Conservation (phyloP, 1,139 yeast species). For the Suhomyces bribrorum region DNA sequence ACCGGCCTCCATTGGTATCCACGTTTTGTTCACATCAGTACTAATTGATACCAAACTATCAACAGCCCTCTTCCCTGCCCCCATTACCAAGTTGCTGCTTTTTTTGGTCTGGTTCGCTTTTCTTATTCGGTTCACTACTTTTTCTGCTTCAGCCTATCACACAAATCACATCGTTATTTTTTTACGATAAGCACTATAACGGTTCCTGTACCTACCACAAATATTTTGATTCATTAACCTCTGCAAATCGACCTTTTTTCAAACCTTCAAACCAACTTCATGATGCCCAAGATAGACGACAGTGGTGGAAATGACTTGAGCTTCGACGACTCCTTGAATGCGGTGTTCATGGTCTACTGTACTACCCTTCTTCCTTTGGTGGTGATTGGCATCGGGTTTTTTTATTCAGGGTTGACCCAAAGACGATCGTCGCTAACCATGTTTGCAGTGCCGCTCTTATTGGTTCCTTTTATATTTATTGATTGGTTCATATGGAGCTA, state of each 20-base stretch:
- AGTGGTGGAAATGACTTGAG: constrained; percentile 4
- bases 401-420: constrained; percentile 61
- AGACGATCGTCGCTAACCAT: constrained; percentile 57
- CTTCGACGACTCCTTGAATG: constrained; percentile 27
- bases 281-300: background rate
- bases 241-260: too few species aligned
- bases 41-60: constrained; percentile 1
- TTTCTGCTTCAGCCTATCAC: too few species aligned
- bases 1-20: too few species aligned
- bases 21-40: background rate
- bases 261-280: background rate
- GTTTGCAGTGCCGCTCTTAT: constrained; percentile 49
- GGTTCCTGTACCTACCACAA: too few species aligned
- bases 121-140: too few species aligned
- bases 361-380: constrained; percentile 36
- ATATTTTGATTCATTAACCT: too few species aligned
- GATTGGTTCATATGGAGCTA: constrained; percentile 66
- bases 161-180: too few species aligned
- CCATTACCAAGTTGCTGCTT: too few species aligned
- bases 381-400: constrained; percentile 48
- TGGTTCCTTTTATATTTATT: constrained; percentile 44
- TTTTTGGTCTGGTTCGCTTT: too few species aligned
- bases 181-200: too few species aligned
- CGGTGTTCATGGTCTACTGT: constrained; percentile 42
- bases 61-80: background rate